Percentiles rank a stretch among this genome's conserved stretches.
Evolutionary conservation across 148 eudicot species (phyloP).

Genomic region (Camellia sinensis): DNA sequence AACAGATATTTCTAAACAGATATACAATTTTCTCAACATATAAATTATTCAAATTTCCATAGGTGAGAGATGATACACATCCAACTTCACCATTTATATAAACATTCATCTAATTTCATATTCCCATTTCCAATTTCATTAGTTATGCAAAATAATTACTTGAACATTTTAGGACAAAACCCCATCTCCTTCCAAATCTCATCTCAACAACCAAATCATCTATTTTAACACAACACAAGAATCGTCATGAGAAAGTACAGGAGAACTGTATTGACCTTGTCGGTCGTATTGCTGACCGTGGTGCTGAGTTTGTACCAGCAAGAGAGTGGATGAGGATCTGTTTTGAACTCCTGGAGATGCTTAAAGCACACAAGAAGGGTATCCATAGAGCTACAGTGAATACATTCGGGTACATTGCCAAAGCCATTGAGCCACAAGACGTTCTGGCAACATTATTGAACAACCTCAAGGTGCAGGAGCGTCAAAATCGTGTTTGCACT

Average conservation of each 20-base stretch:
- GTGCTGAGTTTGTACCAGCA: slow-evolving; percentile 95
- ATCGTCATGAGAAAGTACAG: slow-evolving; percentile 95
- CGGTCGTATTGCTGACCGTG: slow-evolving; percentile 93
- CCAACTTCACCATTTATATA: too few relatives aligned
- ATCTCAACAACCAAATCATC: too few relatives aligned
- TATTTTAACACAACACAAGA: slow-evolving; percentile 7
- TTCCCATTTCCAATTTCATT: too few relatives aligned
- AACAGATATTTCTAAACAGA: too few relatives aligned
- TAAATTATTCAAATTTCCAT: too few relatives aligned
- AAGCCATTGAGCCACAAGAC: slow-evolving; percentile 96
- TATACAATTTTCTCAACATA: too few relatives aligned
- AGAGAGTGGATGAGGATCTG: slow-evolving; percentile 98
- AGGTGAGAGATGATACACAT: too few relatives aligned
- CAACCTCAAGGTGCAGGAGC: slow-evolving; percentile 92
- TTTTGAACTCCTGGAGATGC: slow-evolving; percentile 97
- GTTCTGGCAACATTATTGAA: slow-evolving; percentile 83
- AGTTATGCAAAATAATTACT: too few relatives aligned
- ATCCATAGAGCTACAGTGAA: slow-evolving; percentile 92
- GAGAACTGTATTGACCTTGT: slow-evolving; percentile 98
- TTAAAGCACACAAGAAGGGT: slow-evolving; percentile 95
- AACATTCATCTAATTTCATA: too few relatives aligned
- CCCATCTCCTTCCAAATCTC: too few relatives aligned
- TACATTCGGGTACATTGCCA: slow-evolving; percentile 93
- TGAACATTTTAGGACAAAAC: too few relatives aligned
- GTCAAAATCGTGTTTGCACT: slow-evolving; percentile 97